Evolutionary conservation across 106 monocot genomes (phyloP).

Genomic region (Phalaenopsis aphrodite): DNA sequence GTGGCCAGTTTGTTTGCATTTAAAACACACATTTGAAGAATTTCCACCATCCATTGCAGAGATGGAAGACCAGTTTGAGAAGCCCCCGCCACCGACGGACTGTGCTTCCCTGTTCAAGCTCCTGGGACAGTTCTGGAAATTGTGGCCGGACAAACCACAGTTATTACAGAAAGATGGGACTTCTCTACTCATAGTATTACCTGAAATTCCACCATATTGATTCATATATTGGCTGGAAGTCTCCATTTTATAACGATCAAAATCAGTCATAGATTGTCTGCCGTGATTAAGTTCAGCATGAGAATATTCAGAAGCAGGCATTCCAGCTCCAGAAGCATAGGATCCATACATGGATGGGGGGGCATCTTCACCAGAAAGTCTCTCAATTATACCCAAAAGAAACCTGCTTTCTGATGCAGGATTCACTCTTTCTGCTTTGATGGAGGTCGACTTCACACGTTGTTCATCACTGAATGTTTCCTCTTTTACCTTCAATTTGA

Average conservation of each 20-base stretch:
- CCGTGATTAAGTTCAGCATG: too few relatives aligned
- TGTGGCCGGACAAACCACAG: slow-evolving; percentile 41
- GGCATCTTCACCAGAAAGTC: slow-evolving; percentile 27
- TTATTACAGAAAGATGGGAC: slow-evolving; percentile 21
- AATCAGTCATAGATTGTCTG: neutral
- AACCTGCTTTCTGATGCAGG: slow-evolving; percentile 50
- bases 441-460: slow-evolving; percentile 53
- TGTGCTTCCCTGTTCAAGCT: slow-evolving; percentile 16
- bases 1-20: slow-evolving; percentile 78
- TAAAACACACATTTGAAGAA: slow-evolving; percentile 42
- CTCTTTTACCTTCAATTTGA: slow-evolving; percentile 81
- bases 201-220: slow-evolving; percentile 13
- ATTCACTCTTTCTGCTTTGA: slow-evolving; percentile 60
- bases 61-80: slow-evolving; percentile 21
- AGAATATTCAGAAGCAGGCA: too few relatives aligned
- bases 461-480: slow-evolving; percentile 81
- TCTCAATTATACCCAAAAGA: slow-evolving; percentile 53
- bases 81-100: slow-evolving; percentile 23
- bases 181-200: slow-evolving; percentile 6
- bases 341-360: neutral
- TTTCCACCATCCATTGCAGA: slow-evolving; percentile 12
- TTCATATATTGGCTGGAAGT: slow-evolving; percentile 8
- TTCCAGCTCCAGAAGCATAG: too few relatives aligned
- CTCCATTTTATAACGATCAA: slow-evolving; percentile 9
- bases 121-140: slow-evolving; percentile 40